Base-by-base conservation (phyloP, 257 asterid genomes). In the Nicotiana attenuata region DNA sequence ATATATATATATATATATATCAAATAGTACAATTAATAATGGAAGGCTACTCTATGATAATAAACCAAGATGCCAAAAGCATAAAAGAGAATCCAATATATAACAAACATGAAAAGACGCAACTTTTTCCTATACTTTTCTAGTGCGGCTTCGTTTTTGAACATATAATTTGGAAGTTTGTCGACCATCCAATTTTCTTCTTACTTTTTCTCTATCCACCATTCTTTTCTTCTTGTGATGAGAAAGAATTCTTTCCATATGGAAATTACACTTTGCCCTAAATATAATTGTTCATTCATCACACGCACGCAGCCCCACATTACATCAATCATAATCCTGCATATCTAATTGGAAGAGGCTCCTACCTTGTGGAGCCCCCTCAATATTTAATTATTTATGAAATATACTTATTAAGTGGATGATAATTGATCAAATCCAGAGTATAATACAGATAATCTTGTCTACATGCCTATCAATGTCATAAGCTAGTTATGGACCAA, bases 141-240 rank as follows among this genome's bases (percentile, higher is more conserved):
- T 22, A 20, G 47, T 61, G 80, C 87, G 87, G 85, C 69, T 85
- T 85, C 87, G 85, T 64, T 59, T 85, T 67, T 78, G 67, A 20
- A 29, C 87, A 68, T 33, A 64, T 47, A 33, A 33, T 22, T 33
- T 82, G 26, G 77, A 67, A 33, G 81, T 26, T 82, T 78, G 50
- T 63, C 33, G 2, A 66, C 69, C 81, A 11, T 10, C 45, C 82
- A 2, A 6, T 71, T 5, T 67, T 76, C 28, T 45, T 55, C 22
- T 9, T 66, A 26, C 29, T 69, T 29, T 61, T 15, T 22, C 68
- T 77, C 26, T 67, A 50, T 14, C 22, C 9, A 47, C 61, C 79
- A 73, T 22, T 73, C 63, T 24, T 73, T 73, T 73, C 82, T 65
- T 77, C 64, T 31, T 33, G 14, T 56, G 19, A 17, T 28, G 14